These are phyloP conservation scores for Cystofilobasidium macerans DNA, from an alignment of 768 basidiomycete genomes.

Conservation along the genomic window DNA sequence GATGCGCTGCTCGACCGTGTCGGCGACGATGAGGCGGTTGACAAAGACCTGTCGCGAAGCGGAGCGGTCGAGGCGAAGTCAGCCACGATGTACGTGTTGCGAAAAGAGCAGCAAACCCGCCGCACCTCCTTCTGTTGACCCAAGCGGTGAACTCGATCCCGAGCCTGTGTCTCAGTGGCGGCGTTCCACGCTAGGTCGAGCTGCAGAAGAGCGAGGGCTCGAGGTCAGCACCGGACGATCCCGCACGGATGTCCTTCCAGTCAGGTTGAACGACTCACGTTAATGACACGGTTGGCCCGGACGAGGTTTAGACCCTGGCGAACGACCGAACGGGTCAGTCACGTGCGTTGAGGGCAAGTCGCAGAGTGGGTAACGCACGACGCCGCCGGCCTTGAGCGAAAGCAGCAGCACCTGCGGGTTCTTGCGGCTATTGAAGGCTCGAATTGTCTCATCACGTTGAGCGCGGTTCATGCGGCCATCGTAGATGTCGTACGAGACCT, in stretches of 20 bases:
- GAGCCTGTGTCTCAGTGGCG: constrained; percentile 37
- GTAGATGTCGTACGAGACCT: constrained; percentile 30
- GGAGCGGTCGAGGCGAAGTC: background rate
- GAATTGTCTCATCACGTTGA: constrained; percentile 35
- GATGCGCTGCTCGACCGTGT: constrained; percentile 53
- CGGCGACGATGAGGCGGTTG: constrained; percentile 36
- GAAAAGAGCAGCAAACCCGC: background rate
- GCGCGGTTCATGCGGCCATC: constrained; percentile 37
- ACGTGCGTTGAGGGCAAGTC: background rate
- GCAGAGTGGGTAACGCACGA: constrained; percentile 34
- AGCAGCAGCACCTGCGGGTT: constrained; percentile 37
- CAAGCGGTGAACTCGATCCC: constrained; percentile 40
- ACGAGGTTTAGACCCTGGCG: constrained; percentile 15
- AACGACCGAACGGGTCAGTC: background rate
- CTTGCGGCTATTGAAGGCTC: constrained; percentile 32
- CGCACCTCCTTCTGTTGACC: constrained; percentile 23
- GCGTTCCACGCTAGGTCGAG: constrained; percentile 40
- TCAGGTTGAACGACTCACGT: constrained; percentile 4
- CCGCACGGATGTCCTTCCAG: no score
- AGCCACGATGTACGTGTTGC: background rate
- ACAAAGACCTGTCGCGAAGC: constrained; percentile 28
- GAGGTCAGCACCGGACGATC: no score
- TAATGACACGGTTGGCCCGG: constrained; percentile 34
- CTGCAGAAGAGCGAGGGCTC: constrained; percentile 17
- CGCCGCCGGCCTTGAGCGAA: constrained; percentile 37